Evolutionary conservation across 2,329 filamentous ascomycete genomes (phyloP).

Genomic region (Alternaria triticina): DNA sequence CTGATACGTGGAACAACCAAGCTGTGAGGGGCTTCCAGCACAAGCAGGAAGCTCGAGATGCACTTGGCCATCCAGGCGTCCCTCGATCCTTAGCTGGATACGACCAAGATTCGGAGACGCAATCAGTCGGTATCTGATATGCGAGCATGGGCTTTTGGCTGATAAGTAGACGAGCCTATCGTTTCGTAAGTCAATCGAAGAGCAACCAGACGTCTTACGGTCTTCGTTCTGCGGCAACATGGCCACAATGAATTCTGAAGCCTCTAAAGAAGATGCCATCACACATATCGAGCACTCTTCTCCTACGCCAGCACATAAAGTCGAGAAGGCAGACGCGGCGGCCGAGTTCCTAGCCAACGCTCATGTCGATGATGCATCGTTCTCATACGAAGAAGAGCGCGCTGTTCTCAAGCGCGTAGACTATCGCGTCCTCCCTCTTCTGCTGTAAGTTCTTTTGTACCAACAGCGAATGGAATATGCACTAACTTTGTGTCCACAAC

Average conservation of each 20-base stretch:
- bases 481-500: background rate
- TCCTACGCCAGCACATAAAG: background rate
- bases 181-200: background rate
- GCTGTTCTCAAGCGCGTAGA: slow-evolving; percentile 59
- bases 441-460: slow-evolving; percentile 46
- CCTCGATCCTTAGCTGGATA: background rate
- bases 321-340: slow-evolving; percentile 49
- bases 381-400: slow-evolving; percentile 60
- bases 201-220: background rate
- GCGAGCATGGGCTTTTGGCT: background rate
- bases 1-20: slow-evolving; percentile 13
- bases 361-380: slow-evolving; percentile 47
- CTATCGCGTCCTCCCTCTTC: slow-evolving; percentile 57
- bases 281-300: slow-evolving; percentile 20
- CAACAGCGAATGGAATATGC: background rate
- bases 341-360: slow-evolving; percentile 54
- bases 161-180: slow-evolving; percentile 4
- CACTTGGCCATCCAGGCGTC: background rate
- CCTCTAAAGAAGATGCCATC: slow-evolving; percentile 20
- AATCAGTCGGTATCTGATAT: slow-evolving; percentile 3
- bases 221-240: slow-evolving; percentile 1
- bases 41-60: background rate
- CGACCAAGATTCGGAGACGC: background rate
- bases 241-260: slow-evolving; percentile 5
- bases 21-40: background rate